These are phyloP conservation scores for Amyloporia xantha DNA, from an alignment of 768 basidiomycete species.

Conservation along the genomic window DNA sequence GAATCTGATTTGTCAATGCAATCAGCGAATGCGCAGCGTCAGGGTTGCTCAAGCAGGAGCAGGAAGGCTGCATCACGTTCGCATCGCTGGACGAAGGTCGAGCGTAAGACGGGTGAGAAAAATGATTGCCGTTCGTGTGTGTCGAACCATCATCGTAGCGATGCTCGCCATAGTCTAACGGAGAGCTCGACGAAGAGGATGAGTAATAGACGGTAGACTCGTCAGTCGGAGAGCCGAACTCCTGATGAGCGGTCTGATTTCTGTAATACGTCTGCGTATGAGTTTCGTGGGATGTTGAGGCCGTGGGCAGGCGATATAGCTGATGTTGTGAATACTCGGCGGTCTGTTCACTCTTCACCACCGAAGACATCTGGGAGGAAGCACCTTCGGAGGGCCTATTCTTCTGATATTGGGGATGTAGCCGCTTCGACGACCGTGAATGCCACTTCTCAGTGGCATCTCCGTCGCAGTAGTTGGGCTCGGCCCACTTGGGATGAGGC, in stretches of 20 bases:
- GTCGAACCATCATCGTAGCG: slow-evolving; percentile 12
- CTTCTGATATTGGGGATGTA: slow-evolving; percentile 21
- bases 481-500: slow-evolving; percentile 84
- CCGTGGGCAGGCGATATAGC: slow-evolving; percentile 54
- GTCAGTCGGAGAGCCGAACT: slow-evolving; percentile 14
- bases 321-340: slow-evolving; percentile 36
- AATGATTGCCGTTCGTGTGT: slow-evolving; percentile 13
- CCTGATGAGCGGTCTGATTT: slow-evolving; percentile 8
- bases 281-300: neutral
- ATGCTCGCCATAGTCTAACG: slow-evolving; percentile 18
- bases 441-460: slow-evolving; percentile 85
- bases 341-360: slow-evolving; percentile 48
- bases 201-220: slow-evolving; percentile 16
- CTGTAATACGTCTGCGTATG: slow-evolving; percentile 9
- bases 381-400: slow-evolving; percentile 15
- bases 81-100: slow-evolving; percentile 15
- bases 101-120: slow-evolving; percentile 22
- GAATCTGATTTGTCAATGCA: slow-evolving; percentile 56
- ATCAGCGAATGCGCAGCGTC: slow-evolving; percentile 53
- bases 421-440: slow-evolving; percentile 69
- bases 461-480: slow-evolving; percentile 69
- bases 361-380: slow-evolving; percentile 10
- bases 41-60: slow-evolving; percentile 59
- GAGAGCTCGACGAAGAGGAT: slow-evolving; percentile 21
- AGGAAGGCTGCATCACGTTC: slow-evolving; percentile 35